Evolutionary conservation across 1,284 basidiomycete species (phyloP), one percentile per base, ranked within the genome.

Genomic region (Xanthoconium separans): DNA sequence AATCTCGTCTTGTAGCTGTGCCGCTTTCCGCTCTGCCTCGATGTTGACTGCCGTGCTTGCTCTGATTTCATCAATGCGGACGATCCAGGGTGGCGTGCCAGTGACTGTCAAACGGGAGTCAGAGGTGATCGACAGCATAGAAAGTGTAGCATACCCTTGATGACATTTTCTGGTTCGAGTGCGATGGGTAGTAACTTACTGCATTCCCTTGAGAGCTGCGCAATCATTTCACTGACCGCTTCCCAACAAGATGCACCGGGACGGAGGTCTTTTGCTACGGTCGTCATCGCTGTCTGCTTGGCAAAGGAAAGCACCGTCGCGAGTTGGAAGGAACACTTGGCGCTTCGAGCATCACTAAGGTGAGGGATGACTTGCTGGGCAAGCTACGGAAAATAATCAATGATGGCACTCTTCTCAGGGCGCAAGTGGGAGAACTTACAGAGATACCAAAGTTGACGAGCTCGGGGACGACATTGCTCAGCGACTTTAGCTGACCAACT

Each of bases 361-460:
- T 97, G 89, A 1, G 84, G 85, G 72, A 89, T 87, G 44, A 94
- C 85, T 64, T 87, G 80, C 76, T 95, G 91, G 0, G 93, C 94
- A 46, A 97, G 81, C 90, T 93, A 54, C 20, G 49, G 45, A 6
- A 20, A 22, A 47, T 33, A 29, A 4, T 65, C 24, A 44, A 31
- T 16, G 4, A 27, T 37, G 7, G 49, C 12, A 36, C 24, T 54
- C 34, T 41, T 42, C 31, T 20, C 8, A 40, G 10, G 20, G 18
- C 2, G 15, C 7, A 34, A 18, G 4, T 18, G 12, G 9, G 44
- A 48, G 16, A 15, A 68, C 84, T 54, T 56, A 92, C 92, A 55
- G 89, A 89, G 54, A 95, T 89, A 62, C 92, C 90, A 64, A 96
- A 91, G 71, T 95, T 92, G 58, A 92, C 86, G 2, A 94, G 81